Percentiles rank a stretch among this genome's conserved stretches.
Conservation (phyloP, 176 grass and related monocot genomes). For the Secale cereale region DNA sequence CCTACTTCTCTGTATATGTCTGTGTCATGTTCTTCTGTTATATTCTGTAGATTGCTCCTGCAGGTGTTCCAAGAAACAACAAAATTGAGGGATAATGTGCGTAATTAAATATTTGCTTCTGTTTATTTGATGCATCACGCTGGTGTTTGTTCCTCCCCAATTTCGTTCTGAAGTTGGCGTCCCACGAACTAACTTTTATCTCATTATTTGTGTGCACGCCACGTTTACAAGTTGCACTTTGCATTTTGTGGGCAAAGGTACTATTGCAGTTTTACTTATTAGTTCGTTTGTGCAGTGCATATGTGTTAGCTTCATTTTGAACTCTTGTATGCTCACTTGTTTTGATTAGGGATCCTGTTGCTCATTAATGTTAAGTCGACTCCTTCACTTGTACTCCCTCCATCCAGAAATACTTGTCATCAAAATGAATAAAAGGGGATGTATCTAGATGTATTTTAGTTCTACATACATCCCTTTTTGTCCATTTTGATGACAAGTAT, state of each 20-base stretch:
- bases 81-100: background rate
- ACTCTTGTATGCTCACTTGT: background rate
- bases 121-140: background rate
- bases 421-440: too few relatives aligned
- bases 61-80: background rate
- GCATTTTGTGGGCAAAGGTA: background rate
- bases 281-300: background rate
- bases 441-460: too few relatives aligned
- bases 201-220: background rate
- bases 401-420: too few relatives aligned
- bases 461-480: too few relatives aligned
- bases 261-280: background rate
- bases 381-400: background rate
- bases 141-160: background rate
- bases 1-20: background rate
- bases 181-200: background rate
- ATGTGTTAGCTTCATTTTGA: background rate
- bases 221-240: background rate
- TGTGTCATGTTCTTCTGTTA: background rate
- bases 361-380: background rate
- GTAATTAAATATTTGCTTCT: background rate
- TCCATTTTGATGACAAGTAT: too few relatives aligned
- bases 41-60: background rate
- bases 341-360: background rate
- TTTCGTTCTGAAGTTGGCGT: background rate